Base-by-base conservation (phyloP, 768 basidiomycete genomes). In the Rhizopogon rudus region DNA sequence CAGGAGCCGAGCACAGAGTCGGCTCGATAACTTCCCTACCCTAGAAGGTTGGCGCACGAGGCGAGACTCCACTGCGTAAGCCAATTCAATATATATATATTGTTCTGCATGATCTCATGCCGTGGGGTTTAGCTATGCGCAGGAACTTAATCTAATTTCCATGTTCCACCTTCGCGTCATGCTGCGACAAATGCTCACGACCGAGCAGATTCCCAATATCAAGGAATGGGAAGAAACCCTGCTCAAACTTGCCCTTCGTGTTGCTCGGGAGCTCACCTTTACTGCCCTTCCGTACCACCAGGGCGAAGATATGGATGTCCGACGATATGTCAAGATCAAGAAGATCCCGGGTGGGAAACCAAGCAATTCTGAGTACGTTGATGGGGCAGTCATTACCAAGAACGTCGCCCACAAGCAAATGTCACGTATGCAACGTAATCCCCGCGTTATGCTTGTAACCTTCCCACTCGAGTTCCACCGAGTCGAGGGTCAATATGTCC, bases 341-440 rank as follows among this genome's bases (percentile, higher is more conserved):
- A 96, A 96, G 72, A 88, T 98, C 14, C 96, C 97, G 0, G 97
- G 97, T 22, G 97, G 97, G 4, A 76, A 82, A 39, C 94, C 96
- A 17, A 81, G 77, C 28, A 93, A 99, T 68, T 97, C 93, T 5
- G 97, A 99, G 74, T 98, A 94, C 67, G 92, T 99, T 44, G 90
- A 93, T 53, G 97, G 97, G 12, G 91, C 89, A 5, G 93, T 98
- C 54, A 97, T 98, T 64, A 95, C 96, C 16, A 98, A 99, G 78
- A 98, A 98, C 63, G 87, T 98, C 8, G 91, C 94, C 2, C 95
- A 98, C 71, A 98, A 98, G 71, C 82, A 85, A 60, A 98, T 99
- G 96, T 78, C 88, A 17, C 80, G 93, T 49, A 76, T 77, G 20
- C 81, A 93, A 59, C 78, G 80, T 45, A 93, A 94, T 64, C 94